Base-by-base conservation (phyloP, 768 basidiomycete genomes). In the Phaffia australis region DNA sequence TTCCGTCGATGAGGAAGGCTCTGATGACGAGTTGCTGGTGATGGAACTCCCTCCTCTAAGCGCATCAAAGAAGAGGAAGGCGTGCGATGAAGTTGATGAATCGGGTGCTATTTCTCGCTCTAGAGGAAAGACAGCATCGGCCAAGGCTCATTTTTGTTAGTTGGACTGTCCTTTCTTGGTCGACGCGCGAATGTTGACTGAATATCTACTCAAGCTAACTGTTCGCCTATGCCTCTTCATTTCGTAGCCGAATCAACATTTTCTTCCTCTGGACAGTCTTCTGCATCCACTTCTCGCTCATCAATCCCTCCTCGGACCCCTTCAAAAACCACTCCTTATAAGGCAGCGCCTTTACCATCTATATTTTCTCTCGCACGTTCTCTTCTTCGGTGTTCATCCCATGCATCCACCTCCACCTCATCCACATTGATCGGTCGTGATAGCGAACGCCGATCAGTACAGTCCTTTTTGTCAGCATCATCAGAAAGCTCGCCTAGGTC, bases 381-480 rank as follows among this genome's bases (percentile, higher is more conserved):
- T 6, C 58, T 60, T 16, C 35, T 60, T 19, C n/a, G 58, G 15
- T 60, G 58, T 47, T 60, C 58, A 7, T 60, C 58, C 6, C 25
- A n/a, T 25, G 48, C 58, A 25, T 47, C 48, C 14, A 42, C 58
- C 23, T 46, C 58, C 23, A 23, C 58, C 27, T 18, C 35, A 14
- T 30, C 35, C 23, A 47, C 65, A n/a, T 54, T 66, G 23, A 58
- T 66, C 58, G 65, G 65, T 21, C 65, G 65, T 29, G 27, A 35
- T 18, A 47, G 8, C 1, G 65, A 66, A 46, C 57, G 57, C 49
- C 11, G 23, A 7, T 25, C 47, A 21, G 29, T 66, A n/a, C 32
- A 52, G 6, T 9, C 29, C 25, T 66, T 66, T 51, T 58, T 66
- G 50, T 9, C 19, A 32, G 16, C 56, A n/a, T 48, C 56, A 23